Conservation (phyloP, 1,284 basidiomycete species). For the Apiotrichum brassicae region DNA sequence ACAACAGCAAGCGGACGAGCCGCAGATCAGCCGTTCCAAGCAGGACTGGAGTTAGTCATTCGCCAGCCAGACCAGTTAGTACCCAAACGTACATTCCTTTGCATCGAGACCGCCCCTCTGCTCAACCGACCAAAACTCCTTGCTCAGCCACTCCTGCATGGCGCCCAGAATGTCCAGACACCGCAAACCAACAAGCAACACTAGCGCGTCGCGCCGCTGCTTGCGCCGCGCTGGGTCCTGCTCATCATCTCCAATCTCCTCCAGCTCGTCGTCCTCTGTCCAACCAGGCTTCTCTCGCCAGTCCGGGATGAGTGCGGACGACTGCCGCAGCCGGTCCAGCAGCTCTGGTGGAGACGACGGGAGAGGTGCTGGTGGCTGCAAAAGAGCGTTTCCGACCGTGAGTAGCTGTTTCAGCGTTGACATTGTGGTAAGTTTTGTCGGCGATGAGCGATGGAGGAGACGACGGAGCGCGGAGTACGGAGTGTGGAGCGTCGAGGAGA, state of each 20-base stretch:
- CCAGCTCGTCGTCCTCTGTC: constrained; percentile 15
- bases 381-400: constrained; percentile 18
- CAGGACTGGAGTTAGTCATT: constrained; percentile 20
- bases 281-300: constrained; percentile 17
- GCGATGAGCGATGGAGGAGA: not conserved
- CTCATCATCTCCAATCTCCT: constrained; percentile 8
- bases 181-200: constrained; percentile 21
- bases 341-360: constrained; percentile 24
- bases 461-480: not conserved
- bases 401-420: not conserved
- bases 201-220: constrained; percentile 14
- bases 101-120: constrained; percentile 15
- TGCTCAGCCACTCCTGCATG: constrained; percentile 25
- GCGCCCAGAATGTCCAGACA: constrained; percentile 25
- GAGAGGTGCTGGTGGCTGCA: constrained; percentile 31
- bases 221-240: constrained; percentile 5
- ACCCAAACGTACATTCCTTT: constrained; percentile 23
- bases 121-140: constrained; percentile 33
- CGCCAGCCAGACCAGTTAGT: not conserved
- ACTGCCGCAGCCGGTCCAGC: constrained; percentile 18
- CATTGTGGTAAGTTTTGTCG: not conserved
- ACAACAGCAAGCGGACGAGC: constrained; percentile 25
- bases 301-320: constrained; percentile 16
- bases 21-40: constrained; percentile 35
- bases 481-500: too few species aligned